Conservation (phyloP, 2,329 filamentous ascomycete genomes). For the Aspergillus hiratsukae region DNA sequence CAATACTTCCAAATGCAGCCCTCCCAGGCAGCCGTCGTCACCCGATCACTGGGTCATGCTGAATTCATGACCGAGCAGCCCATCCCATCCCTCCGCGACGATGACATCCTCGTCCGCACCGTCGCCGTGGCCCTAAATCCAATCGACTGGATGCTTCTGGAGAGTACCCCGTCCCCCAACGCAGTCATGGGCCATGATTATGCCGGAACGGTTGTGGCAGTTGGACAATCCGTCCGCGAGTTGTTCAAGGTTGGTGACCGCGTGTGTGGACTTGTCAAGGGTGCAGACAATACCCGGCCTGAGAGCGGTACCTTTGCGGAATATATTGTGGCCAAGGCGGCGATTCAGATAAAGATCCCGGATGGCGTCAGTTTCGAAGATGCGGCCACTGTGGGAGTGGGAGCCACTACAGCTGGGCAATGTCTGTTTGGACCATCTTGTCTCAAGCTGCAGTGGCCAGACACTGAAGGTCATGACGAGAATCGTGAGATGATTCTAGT, state of each 20-base stretch:
- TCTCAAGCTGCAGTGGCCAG: background rate
- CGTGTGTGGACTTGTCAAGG: conserved; percentile 32
- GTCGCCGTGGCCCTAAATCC: conserved; percentile 4
- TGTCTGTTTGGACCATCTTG: background rate
- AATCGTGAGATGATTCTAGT: background rate
- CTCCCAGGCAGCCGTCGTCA: background rate
- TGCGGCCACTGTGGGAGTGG: conserved; percentile 30
- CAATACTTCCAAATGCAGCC: background rate
- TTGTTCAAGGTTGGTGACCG: conserved; percentile 28
- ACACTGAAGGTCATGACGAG: background rate
- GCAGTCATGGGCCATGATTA: conserved; percentile 5
- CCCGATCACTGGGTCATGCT: background rate
- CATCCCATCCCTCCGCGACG: background rate
- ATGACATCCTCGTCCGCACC: background rate
- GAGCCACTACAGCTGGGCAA: conserved; percentile 14
- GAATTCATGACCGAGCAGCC: background rate
- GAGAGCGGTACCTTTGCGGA: conserved; percentile 34
- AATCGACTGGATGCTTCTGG: conserved; percentile 4
- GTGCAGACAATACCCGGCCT: conserved; percentile 22
- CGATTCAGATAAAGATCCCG: conserved; percentile 28
- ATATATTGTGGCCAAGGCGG: conserved; percentile 27
- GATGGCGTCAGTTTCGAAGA: conserved; percentile 26
- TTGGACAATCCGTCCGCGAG: background rate
- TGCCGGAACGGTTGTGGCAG: background rate
- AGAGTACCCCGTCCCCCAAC: background rate